A percentile compares a stretch with the other conserved stretches of the same genome.
phyloP scores from a whole-genome alignment of 2,329 filamentous ascomycete species.

The Apiospora rasikravindrae region DNA sequence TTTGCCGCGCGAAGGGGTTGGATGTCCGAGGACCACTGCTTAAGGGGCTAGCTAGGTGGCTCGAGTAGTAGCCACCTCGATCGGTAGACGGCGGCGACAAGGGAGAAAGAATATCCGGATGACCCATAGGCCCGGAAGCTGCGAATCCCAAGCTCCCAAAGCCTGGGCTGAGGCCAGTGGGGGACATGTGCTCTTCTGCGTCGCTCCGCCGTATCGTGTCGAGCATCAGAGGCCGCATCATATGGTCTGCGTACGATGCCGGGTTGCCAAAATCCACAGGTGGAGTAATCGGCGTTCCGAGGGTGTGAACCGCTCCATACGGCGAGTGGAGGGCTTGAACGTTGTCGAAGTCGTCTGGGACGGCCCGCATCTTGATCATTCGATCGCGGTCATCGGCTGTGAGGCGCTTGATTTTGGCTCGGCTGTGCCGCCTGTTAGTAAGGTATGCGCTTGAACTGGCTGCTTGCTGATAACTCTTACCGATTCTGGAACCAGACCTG shows the following conservation, averaged over 20 bases:
- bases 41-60: constrained; percentile 53
- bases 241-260: constrained; percentile 61
- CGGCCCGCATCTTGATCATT: constrained; percentile 74
- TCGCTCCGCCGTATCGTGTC: constrained; percentile 69
- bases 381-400: constrained; percentile 73
- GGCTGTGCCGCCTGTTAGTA: constrained; percentile 47
- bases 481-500: constrained; percentile 99
- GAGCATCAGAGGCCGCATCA: constrained; percentile 71
- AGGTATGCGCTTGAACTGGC: constrained; percentile 18
- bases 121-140: constrained; percentile 54
- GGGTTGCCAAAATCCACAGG: constrained; percentile 54
- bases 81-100: constrained; percentile 60
- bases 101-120: constrained; percentile 62
- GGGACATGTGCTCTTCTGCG: constrained; percentile 69
- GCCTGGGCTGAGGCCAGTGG: constrained; percentile 69
- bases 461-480: constrained; percentile 53
- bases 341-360: constrained; percentile 74
- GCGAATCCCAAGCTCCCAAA: constrained; percentile 72
- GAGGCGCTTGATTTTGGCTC: constrained; percentile 74
- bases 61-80: constrained; percentile 56
- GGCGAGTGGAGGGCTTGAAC: constrained; percentile 71
- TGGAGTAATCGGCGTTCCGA: constrained; percentile 54
- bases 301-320: constrained; percentile 64
- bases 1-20: constrained; percentile 58
- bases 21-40: constrained; percentile 54